Percentiles rank a stretch among this genome's conserved stretches.
phyloP scores from a whole-genome alignment of 495 filamentous ascomycete genomes.

The Xylaria bambusicola region DNA sequence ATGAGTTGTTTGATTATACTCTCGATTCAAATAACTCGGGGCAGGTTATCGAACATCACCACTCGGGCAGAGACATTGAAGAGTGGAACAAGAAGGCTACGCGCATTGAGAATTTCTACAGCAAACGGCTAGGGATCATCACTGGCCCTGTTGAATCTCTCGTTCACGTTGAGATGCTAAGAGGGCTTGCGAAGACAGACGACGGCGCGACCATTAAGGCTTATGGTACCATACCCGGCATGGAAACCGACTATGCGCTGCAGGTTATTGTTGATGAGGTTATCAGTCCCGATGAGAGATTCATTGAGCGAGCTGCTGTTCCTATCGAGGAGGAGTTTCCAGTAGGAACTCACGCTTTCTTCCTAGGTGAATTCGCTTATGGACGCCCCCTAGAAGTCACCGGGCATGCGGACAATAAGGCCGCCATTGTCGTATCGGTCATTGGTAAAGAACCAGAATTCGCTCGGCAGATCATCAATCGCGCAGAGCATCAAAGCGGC shows the following conservation, averaged over 20 bases:
- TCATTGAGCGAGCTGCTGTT: conserved; percentile 82
- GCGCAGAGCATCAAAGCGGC: conserved; percentile 64
- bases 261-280: conserved; percentile 91
- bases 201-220: conserved; percentile 91
- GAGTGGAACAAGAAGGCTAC: conserved; percentile 82
- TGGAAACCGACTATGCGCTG: conserved; percentile 88
- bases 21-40: conserved; percentile 59
- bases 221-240: conserved; percentile 82
- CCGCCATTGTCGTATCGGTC: conserved; percentile 72
- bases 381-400: conserved; percentile 84
- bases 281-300: conserved; percentile 86
- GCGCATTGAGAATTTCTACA: conserved; percentile 81
- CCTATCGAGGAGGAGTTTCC: conserved; percentile 94
- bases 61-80: conserved; percentile 75
- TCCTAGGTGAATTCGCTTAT: conserved; percentile 93
- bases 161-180: conserved; percentile 88
- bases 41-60: conserved; percentile 66
- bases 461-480: conserved; percentile 66
- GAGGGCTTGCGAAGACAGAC: conserved; percentile 86
- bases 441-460: conserved; percentile 79
- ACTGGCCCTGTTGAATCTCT: conserved; percentile 86
- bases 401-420: conserved; percentile 63
- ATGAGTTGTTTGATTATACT: conserved; percentile 92
- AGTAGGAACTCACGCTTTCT: conserved; percentile 77
- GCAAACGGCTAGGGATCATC: conserved; percentile 83